These are phyloP conservation scores for Lodderomyces parapsilosis DNA, from an alignment of 1,139 yeast genomes.

Conservation along the genomic window DNA sequence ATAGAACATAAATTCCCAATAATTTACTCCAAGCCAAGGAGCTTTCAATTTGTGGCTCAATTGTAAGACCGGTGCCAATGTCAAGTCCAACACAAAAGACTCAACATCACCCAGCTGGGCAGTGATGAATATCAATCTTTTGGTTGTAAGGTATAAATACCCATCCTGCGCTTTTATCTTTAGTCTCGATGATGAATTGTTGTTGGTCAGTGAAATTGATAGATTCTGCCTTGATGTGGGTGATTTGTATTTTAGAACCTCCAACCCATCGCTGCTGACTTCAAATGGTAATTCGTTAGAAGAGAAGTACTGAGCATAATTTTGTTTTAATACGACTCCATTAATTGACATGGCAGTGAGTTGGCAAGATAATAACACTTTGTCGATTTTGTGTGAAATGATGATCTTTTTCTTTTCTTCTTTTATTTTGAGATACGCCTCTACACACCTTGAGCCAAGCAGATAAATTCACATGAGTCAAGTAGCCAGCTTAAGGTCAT, in stretches of 20 bases:
- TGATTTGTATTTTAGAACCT: constrained; percentile 19
- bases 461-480: constrained; percentile 3
- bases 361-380: neutral
- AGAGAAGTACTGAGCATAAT: constrained; percentile 19
- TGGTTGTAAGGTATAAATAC: constrained; percentile 34
- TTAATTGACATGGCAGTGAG: constrained; percentile 33
- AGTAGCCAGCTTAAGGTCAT: constrained; percentile 20
- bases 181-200: constrained; percentile 12
- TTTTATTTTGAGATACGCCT: no score
- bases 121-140: constrained; percentile 36
- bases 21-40: constrained; percentile 58
- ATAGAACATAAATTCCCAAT: constrained; percentile 45
- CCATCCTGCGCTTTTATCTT: constrained; percentile 35
- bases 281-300: constrained; percentile 24
- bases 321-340: constrained; percentile 24
- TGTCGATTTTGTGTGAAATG: neutral
- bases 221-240: constrained; percentile 25
- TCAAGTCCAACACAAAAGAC: constrained; percentile 33
- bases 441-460: no score
- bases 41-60: constrained; percentile 41
- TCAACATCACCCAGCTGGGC: constrained; percentile 40
- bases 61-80: constrained; percentile 20
- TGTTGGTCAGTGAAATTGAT: constrained; percentile 18
- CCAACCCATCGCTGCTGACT: constrained; percentile 18
- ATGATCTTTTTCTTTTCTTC: neutral